Evolutionary conservation across 1,284 basidiomycete genomes (phyloP).

Genomic region (Trichosporon ovoides): DNA sequence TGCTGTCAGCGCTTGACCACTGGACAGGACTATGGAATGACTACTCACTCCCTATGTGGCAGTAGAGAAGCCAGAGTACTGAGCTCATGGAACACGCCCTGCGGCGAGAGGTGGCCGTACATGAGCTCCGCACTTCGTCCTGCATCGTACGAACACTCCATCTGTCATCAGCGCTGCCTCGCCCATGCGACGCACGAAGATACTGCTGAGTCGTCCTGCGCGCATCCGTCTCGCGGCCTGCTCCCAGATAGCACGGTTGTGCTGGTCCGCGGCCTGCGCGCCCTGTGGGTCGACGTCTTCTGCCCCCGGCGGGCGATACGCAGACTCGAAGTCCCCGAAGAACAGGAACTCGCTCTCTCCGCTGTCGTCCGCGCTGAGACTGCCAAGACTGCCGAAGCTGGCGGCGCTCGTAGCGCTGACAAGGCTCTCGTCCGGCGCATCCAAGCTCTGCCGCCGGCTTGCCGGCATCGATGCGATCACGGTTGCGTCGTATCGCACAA

Average conservation of each 20-base stretch:
- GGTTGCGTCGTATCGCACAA: conserved; percentile 37
- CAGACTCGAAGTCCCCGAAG: conserved; percentile 45
- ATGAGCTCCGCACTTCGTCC: conserved; percentile 36
- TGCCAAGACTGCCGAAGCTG: background rate
- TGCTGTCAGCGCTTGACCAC: conserved; percentile 10
- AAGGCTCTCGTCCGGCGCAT: conserved; percentile 1
- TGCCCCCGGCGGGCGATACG: conserved; percentile 23
- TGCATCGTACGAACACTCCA: conserved; percentile 48
- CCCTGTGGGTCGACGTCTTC: conserved; percentile 19
- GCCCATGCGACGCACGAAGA: conserved; percentile 39
- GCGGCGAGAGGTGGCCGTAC: conserved; percentile 46
- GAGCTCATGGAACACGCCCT: conserved; percentile 40
- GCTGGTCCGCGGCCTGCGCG: conserved; percentile 13
- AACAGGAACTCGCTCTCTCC: conserved; percentile 41
- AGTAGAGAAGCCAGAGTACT: conserved; percentile 29
- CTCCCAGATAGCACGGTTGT: conserved; percentile 41
- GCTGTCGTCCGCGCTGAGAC: conserved; percentile 5
- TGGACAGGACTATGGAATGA: no score
- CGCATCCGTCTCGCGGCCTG: conserved; percentile 36
- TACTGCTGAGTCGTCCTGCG: conserved; percentile 31
- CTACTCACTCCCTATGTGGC: background rate
- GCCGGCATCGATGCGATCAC: conserved; percentile 10
- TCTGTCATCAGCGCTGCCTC: conserved; percentile 21
- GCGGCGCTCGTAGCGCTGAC: no score
- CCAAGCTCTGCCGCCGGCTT: conserved; percentile 7